Evolutionary conservation across 768 basidiomycete genomes (phyloP).

Genomic region (Hortiboletus campestris): DNA sequence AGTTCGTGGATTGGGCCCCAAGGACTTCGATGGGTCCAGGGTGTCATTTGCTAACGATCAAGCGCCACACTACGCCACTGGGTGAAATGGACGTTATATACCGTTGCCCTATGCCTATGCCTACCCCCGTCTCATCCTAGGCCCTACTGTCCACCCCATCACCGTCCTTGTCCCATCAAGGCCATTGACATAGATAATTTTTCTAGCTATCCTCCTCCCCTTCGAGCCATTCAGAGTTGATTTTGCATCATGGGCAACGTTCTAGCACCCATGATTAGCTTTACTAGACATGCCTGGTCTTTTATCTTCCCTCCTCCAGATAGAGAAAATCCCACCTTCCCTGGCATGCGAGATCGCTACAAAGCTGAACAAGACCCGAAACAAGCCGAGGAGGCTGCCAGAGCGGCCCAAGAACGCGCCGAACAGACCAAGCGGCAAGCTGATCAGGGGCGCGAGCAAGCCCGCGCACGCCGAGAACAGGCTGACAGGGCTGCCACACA

Average conservation of each 20-base stretch:
- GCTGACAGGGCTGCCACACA: background rate
- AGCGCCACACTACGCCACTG: background rate
- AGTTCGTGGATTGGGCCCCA: background rate
- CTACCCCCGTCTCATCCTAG: background rate
- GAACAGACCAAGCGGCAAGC: background rate
- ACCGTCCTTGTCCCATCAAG: background rate
- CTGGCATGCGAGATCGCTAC: conserved; percentile 1
- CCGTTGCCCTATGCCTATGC: background rate
- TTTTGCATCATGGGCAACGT: conserved; percentile 3
- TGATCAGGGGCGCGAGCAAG: conserved; percentile 7
- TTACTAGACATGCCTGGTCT: background rate
- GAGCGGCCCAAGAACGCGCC: background rate
- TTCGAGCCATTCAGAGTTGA: background rate
- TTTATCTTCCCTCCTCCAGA: background rate
- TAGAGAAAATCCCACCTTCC: conserved; percentile 12
- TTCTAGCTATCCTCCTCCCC: background rate
- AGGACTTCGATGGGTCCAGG: background rate
- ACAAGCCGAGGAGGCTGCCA: conserved; percentile 3
- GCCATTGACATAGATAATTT: too few species aligned
- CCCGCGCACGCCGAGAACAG: conserved; percentile 1
- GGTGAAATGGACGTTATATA: background rate
- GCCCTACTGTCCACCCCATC: background rate
- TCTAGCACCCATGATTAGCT: background rate
- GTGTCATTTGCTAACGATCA: background rate
- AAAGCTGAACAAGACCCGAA: conserved; percentile 2